Conservation (phyloP, 805 yeast species). For the Starmerella cellae region DNA sequence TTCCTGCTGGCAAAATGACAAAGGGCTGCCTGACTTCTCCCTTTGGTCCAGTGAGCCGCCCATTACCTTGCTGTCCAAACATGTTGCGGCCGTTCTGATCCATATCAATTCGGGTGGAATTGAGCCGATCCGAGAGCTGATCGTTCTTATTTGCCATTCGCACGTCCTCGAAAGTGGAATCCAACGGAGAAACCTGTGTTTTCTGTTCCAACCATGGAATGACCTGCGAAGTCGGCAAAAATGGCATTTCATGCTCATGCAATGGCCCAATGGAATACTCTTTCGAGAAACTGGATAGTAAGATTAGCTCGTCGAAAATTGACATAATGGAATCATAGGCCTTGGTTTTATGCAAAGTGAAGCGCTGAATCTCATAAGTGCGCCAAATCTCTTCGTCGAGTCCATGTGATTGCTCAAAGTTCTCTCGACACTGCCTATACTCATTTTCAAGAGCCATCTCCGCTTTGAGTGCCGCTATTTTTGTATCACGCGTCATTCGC, state of each 20-base stretch:
- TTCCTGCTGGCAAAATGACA: constrained; percentile 35
- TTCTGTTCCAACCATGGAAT: not conserved
- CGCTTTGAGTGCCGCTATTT: not conserved
- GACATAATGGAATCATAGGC: not conserved
- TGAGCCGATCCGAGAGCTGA: not conserved
- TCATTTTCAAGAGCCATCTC: not conserved
- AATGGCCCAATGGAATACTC: not conserved
- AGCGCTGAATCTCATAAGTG: constrained; percentile 4
- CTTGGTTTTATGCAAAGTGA: constrained; percentile 2
- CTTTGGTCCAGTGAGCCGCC: constrained; percentile 27
- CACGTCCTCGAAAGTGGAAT: not conserved
- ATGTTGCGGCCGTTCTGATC: not conserved
- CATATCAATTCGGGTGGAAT: not conserved
- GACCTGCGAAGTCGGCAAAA: not conserved
- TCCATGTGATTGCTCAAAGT: not conserved
- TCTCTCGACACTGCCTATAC: not conserved
- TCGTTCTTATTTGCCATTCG: not conserved
- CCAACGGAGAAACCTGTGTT: not conserved
- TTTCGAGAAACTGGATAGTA: not conserved
- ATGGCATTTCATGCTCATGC: not conserved
- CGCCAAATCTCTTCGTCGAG: constrained; percentile 9
- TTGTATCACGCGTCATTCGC: not conserved
- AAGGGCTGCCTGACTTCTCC: constrained; percentile 81
- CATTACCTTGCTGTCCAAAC: not conserved
- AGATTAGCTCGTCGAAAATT: not conserved